Evolutionary conservation across 2,329 filamentous ascomycete species (phyloP), one percentile per base, ranked within the genome.

Genomic region (Ophiostoma australiae): DNA sequence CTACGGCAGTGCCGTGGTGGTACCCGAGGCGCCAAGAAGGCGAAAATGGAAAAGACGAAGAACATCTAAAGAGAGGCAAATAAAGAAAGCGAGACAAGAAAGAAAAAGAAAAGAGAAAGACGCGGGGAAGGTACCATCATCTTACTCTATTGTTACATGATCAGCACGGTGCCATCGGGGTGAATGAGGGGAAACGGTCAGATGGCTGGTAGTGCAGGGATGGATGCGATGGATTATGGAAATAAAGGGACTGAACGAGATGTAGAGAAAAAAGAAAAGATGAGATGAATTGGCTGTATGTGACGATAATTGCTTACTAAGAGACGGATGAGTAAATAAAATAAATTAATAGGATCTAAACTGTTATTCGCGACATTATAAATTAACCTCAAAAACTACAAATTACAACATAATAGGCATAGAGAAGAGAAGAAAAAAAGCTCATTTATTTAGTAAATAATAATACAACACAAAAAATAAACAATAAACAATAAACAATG

Each of bases 121-220:
- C 52, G 52, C 52, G 52, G 52, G 52, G 52, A 58, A 58, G 52
- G 52, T 58, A 27, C 23, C 52, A 58, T 58, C 23, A 27, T 48
- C 44, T 27, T 27, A 27, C n/a, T 23, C 17, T 58, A 27, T 58
- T 27, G 52, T 58, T 58, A 58, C 52, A 58, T 58, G 52, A 58
- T 58, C 35, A 69, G 35, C n/a, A 6, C 33, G 61, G 31, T 48
- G 39, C 35, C 13, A 55, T 31, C 27, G 35, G 31, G 23, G 11
- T 5, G 15, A 31, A 27, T 23, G 58, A 23, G 37, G 35, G 52
- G 52, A 11, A 33, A 13, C 20, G 35, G 52, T 39, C n/a, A 63
- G 68, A 27, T 27, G 52, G 52, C 23, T 58, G 44, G 20, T 1
- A 27, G n/a, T 58, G 52, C 52, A 27, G 23, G 48, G 23, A 4